Percentiles rank a stretch among this genome's conserved stretches.
These are phyloP conservation scores for Pisolithus orientalis DNA, from an alignment of 768 basidiomycete species.

Conservation along the genomic window DNA sequence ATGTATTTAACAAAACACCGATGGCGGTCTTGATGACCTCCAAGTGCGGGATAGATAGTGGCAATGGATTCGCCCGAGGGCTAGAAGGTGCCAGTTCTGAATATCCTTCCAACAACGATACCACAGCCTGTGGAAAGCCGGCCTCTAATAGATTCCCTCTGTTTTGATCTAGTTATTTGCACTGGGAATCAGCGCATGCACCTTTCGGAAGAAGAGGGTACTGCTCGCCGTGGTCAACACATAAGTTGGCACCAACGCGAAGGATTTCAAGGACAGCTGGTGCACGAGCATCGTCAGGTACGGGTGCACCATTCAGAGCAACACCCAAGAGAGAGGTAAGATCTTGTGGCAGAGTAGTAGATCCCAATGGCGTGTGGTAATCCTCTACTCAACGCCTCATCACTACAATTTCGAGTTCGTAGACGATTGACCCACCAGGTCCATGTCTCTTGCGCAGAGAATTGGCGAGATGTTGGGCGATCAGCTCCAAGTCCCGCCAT, in stretches of 20 bases:
- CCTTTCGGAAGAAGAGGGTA: neutral
- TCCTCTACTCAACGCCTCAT: conserved; percentile 44
- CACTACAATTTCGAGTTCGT: neutral
- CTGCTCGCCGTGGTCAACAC: conserved; percentile 71
- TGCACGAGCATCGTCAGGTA: conserved; percentile 41
- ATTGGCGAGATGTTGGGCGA: conserved; percentile 56
- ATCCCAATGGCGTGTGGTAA: conserved; percentile 64
- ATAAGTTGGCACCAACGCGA: conserved; percentile 76
- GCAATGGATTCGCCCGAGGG: conserved; percentile 35
- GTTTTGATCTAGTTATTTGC: conserved; percentile 55
- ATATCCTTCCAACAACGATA: conserved; percentile 66
- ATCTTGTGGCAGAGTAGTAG: conserved; percentile 56
- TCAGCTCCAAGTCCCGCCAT: conserved; percentile 49
- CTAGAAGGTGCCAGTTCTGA: conserved; percentile 36
- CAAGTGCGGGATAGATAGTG: conserved; percentile 55
- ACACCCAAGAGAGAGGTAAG: conserved; percentile 54
- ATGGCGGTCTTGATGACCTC: conserved; percentile 72
- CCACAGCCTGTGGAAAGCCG: conserved; percentile 59
- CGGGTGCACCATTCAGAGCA: conserved; percentile 44
- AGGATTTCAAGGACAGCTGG: conserved; percentile 61
- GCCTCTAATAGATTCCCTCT: conserved; percentile 64
- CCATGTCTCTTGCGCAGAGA: conserved; percentile 51
- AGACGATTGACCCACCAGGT: conserved; percentile 33
- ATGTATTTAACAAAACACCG: conserved; percentile 73
- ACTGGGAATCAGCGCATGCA: conserved; percentile 4